Conservation (phyloP, 2,329 filamentous ascomycete species). For the Ceratocystis huliohia region DNA sequence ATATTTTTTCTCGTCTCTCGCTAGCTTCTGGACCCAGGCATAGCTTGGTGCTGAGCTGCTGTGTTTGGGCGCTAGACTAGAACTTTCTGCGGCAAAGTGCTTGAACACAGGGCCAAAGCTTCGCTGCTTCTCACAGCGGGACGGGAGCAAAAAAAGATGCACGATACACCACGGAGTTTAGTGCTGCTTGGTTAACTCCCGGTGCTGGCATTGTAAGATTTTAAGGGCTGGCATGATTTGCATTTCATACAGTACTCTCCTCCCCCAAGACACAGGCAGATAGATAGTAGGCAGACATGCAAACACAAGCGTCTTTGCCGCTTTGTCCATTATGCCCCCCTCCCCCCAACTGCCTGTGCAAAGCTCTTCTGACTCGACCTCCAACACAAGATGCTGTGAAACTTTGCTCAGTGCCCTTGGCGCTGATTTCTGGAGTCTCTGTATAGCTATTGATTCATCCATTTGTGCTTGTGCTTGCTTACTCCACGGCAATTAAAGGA, state of each 20-base stretch:
- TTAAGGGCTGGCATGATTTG: not conserved
- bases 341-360: not conserved
- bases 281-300: not conserved
- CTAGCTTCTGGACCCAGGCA: no score
- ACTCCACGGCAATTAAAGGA: not conserved
- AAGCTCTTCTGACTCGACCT: not conserved
- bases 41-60: not conserved
- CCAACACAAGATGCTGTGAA: not conserved
- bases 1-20: no score
- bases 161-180: no score
- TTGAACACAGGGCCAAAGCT: slow-evolving; percentile 9
- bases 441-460: no score
- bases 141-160: no score
- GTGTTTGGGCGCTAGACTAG: not conserved
- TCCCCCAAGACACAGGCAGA: not conserved
- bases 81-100: not conserved
- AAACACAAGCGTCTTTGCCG: not conserved
- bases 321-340: not conserved
- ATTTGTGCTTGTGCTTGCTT: not conserved
- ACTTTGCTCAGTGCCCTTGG: no score
- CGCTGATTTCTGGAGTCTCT: no score
- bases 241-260: not conserved
- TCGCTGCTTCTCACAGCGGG: not conserved
- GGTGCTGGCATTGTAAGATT: no score
- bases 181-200: no score